Base-by-base conservation (phyloP, 495 filamentous ascomycete species). In the Tuber microsphaerosporum region DNA sequence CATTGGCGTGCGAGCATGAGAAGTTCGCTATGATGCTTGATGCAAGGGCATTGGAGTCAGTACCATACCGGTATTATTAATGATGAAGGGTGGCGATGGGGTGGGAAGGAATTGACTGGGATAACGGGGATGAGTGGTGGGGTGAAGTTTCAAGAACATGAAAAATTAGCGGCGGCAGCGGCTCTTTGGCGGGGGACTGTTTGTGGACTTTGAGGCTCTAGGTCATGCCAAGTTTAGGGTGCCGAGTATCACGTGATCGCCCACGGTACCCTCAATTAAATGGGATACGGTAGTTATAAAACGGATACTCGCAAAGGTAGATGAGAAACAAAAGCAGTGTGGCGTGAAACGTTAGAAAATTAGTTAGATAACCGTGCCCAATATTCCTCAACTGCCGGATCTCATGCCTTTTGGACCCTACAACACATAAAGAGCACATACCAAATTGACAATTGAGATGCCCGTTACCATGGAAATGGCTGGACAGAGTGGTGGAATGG, bases 1-100 rank as follows among this genome's bases (percentile, higher is more conserved):
- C 77, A 79, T 79, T 79, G 77, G 61, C 76, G 76, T 76, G 73
- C 71, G 73, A 79, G 76, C 77, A 79, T 79, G 77, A 73, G 56
- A 65, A 5, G 56, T 16, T 34, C 34, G 56, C 56, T 65, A 65
- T 16, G 56, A 65, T 17, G 56, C 26, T 65, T 65, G 26, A 19
- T 17, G 26, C 17, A 34, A 34, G 26, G 56, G 26, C 26, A 7
- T 26, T 19, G 26, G 56, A 17, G 4, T 65, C 2, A 65, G 14
- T 34, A 65, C 26, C 56, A 65, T 34, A n/a, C n/a, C n/a, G n/a
- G n/a, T n/a, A 65, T 65, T 31, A 16, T 31, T 34, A 12, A 14
- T 16, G 31, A 65, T 34, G 31, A 65, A 26, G 14, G 51, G 51
- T 61, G n/a, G 51, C n/a, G n/a, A 61, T 61, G n/a, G 51, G n/a